phyloP scores from a whole-genome alignment of 2,329 filamentous ascomycete species.

The Verticillium nubilum region DNA sequence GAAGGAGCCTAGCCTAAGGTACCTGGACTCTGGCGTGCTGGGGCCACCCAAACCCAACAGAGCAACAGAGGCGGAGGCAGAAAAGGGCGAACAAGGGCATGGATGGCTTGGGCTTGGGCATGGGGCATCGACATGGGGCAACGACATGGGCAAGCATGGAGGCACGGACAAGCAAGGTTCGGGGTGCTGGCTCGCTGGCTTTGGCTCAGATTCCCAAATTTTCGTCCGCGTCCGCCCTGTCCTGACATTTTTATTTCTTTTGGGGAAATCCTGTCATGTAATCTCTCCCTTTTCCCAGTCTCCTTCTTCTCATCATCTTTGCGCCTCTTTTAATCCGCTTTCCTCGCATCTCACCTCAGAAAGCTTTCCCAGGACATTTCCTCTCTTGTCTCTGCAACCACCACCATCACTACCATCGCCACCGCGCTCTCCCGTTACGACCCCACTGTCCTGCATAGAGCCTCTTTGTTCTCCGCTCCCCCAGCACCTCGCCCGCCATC shows the following conservation, averaged over 20 bases:
- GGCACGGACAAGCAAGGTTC: constrained; percentile 4
- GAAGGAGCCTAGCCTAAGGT: background rate
- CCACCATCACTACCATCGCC: background rate
- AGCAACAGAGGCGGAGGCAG: background rate
- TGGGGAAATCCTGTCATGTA: background rate
- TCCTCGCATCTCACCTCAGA: background rate
- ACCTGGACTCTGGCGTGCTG: background rate
- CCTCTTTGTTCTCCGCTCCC: background rate
- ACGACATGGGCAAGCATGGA: constrained; percentile 5
- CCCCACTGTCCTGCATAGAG: background rate
- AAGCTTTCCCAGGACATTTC: background rate
- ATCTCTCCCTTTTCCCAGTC: background rate
- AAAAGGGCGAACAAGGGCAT: background rate
- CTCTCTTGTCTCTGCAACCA: background rate
- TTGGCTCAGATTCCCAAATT: background rate
- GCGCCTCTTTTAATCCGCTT: background rate
- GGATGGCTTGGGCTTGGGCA: constrained; percentile 7
- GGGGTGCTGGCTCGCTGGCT: background rate
- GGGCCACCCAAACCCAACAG: background rate
- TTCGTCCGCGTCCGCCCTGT: background rate
- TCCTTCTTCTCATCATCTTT: background rate
- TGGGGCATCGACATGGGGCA: constrained; percentile 2
- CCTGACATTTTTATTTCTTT: constrained; percentile 1
- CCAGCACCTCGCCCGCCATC: background rate
- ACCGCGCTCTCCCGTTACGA: background rate